Conservation (phyloP, 2,329 filamentous ascomycete species). For the Fusarium nanum region DNA sequence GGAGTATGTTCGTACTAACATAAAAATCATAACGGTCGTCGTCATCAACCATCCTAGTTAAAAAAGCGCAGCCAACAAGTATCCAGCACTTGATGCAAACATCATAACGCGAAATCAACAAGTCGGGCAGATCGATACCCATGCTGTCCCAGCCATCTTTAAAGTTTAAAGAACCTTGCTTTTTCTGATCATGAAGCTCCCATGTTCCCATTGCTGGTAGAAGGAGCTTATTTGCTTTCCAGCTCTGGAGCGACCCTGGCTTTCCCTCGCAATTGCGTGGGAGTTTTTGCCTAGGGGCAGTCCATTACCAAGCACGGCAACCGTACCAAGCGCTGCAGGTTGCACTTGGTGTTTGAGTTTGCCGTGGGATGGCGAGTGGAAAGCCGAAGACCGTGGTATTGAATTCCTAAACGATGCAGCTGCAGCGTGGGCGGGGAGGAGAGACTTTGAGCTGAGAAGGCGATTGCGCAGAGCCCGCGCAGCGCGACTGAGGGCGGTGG, state of each 20-base stretch:
- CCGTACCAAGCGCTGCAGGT: constrained; percentile 43
- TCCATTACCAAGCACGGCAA: constrained; percentile 40
- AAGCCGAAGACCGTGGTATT: constrained; percentile 36
- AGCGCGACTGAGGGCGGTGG: constrained; percentile 32
- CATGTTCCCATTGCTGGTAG: constrained; percentile 41
- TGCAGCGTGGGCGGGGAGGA: constrained; percentile 36
- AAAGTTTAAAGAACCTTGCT: constrained; percentile 19
- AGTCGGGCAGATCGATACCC: not conserved
- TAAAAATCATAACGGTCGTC: constrained; percentile 12
- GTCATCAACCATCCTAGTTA: constrained; percentile 10
- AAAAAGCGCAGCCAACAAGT: constrained; percentile 8
- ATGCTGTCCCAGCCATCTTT: not conserved
- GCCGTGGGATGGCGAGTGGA: constrained; percentile 31
- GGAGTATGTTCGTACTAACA: constrained; percentile 6
- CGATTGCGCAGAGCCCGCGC: constrained; percentile 41
- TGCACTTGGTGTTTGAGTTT: constrained; percentile 38
- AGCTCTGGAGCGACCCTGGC: constrained; percentile 30
- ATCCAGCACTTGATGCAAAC: not conserved
- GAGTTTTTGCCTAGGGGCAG: constrained; percentile 15
- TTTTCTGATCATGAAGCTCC: constrained; percentile 30
- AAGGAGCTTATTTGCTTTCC: constrained; percentile 41
- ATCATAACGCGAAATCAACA: constrained; percentile 16
- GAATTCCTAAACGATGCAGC: constrained; percentile 44
- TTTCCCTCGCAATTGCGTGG: constrained; percentile 30
- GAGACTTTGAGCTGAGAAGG: constrained; percentile 35